Percentiles rank a stretch among this genome's conserved stretches.
These are phyloP conservation scores for Stenocarpella maydis DNA, from an alignment of 2,329 filamentous ascomycete genomes.

Conservation along the genomic window DNA sequence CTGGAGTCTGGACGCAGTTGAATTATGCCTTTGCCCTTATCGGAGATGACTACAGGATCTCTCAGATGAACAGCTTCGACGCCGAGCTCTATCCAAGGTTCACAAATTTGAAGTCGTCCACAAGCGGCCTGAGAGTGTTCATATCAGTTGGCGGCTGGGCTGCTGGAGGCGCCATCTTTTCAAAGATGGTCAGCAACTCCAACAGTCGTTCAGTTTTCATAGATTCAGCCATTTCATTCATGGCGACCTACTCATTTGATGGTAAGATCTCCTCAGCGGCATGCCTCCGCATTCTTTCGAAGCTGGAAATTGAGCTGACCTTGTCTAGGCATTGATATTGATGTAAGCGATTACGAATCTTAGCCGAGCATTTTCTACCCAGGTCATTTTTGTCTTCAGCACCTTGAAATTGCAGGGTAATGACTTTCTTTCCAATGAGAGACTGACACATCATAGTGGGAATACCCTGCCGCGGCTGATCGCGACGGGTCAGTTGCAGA, in stretches of 20 bases:
- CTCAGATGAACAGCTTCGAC: conserved; percentile 18
- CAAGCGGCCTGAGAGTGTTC: conserved; percentile 45
- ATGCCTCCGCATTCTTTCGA: background rate
- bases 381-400: too few species aligned
- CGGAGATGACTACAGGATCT: conserved; percentile 41
- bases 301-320: background rate
- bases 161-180: conserved; percentile 42
- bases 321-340: conserved; percentile 38
- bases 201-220: conserved; percentile 38
- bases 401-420: too few species aligned
- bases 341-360: conserved; percentile 3
- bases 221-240: conserved; percentile 37
- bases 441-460: conserved; percentile 33
- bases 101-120: conserved; percentile 43
- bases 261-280: conserved; percentile 30
- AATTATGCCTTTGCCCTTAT: conserved; percentile 48
- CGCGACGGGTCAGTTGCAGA: conserved; percentile 41
- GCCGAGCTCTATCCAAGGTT: conserved; percentile 42
- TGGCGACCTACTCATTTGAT: conserved; percentile 41
- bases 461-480: conserved; percentile 44
- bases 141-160: conserved; percentile 55
- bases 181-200: conserved; percentile 38
- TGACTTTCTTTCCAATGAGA: too few species aligned
- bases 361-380: too few species aligned
- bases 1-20: conserved; percentile 44